Evolutionary conservation across 495 filamentous ascomycete genomes (phyloP), one percentile per base, ranked within the genome.

Genomic region (Tuber aestivum): DNA sequence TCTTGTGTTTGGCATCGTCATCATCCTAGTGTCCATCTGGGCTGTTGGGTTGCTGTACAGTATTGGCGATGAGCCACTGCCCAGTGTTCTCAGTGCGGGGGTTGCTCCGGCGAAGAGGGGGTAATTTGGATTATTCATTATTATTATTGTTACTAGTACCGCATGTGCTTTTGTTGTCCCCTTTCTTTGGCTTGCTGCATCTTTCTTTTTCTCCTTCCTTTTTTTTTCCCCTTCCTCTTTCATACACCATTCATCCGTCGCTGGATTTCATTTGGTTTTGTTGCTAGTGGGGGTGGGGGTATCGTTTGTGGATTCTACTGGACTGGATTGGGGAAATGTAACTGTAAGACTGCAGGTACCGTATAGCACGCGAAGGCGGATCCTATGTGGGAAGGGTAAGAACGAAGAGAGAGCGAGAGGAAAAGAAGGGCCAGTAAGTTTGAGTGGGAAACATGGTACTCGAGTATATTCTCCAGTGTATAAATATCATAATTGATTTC

Each of bases 21-120:
- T 93, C 41, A 83, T 93, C 16, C 84, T 88, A 37, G 85, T 90
- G 41, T 81, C 92, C 7, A 84, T 85, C 23, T 91, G 90, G 84
- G 90, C 89, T 10, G 88, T 99, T 80, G 89, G 91, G 1, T 83
- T 96, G 86, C 81, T 98, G 80, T 93, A 89, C 77, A 89, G 86
- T 69, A 91, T 97, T 79, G 95, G 95, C 37, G 86, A 90, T 80
- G 88, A 92, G 84, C 88, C 91, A 80, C 85, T 97, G 79, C 94
- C 94, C 6, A 91, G 92, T 82, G 94, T 97, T 20, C 91, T 97
- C 81, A 91, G 92, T 42, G 94, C 94, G 61, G 94, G 94, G 65
- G 93, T 97, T 44, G 90, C 89, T 69, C 85, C 88, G 75, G 85
- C 87, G 7, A 92, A 83, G 70, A 44, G 42, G n/a, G 65, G 42